Percentiles rank a stretch among this genome's conserved stretches.
phyloP scores from a whole-genome alignment of 805 yeast species.

The Starmera quercuum region DNA sequence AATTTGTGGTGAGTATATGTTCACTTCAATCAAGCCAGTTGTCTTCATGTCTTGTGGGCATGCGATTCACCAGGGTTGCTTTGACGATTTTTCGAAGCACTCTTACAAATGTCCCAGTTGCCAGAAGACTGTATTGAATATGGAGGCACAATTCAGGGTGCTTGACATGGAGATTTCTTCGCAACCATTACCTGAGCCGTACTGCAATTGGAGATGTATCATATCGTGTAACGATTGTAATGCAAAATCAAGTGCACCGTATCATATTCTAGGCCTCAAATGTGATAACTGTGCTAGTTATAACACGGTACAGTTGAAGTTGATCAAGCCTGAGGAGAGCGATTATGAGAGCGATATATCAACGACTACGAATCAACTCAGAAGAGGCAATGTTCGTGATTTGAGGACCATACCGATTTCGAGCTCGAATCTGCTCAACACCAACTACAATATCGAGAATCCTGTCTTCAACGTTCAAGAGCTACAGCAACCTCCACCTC shows the following conservation, averaged over 20 bases:
- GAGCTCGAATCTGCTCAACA: slow-evolving; percentile 14
- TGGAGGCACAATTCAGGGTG: slow-evolving; percentile 83
- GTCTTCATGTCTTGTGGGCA: slow-evolving; percentile 95
- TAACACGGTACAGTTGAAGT: slow-evolving; percentile 68
- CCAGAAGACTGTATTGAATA: slow-evolving; percentile 73
- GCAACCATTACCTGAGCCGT: slow-evolving; percentile 76
- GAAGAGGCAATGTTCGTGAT: slow-evolving; percentile 7
- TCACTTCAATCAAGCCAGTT: slow-evolving; percentile 72
- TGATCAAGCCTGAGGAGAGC: slow-evolving; percentile 60
- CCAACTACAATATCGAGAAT: slow-evolving; percentile 18
- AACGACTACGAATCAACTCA: slow-evolving; percentile 12
- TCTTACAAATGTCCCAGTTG: slow-evolving; percentile 91
- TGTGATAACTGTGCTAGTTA: slow-evolving; percentile 85
- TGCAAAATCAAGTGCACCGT: slow-evolving; percentile 66
- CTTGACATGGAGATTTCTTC: slow-evolving; percentile 74
- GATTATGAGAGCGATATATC: slow-evolving; percentile 21
- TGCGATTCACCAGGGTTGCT: slow-evolving; percentile 83
- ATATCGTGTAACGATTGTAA: slow-evolving; percentile 83
- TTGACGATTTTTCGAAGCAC: slow-evolving; percentile 71
- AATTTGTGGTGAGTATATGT: slow-evolving; percentile 86
- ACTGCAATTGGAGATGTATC: slow-evolving; percentile 66
- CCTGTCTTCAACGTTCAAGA: slow-evolving; percentile 4
- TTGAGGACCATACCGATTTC: slow-evolving; percentile 15
- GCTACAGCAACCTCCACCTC: slow-evolving; percentile 1
- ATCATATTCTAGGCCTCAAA: slow-evolving; percentile 80